Base-by-base conservation (phyloP, 192 early-diverging fungal species). In the Spizellomyces punctatus region DNA sequence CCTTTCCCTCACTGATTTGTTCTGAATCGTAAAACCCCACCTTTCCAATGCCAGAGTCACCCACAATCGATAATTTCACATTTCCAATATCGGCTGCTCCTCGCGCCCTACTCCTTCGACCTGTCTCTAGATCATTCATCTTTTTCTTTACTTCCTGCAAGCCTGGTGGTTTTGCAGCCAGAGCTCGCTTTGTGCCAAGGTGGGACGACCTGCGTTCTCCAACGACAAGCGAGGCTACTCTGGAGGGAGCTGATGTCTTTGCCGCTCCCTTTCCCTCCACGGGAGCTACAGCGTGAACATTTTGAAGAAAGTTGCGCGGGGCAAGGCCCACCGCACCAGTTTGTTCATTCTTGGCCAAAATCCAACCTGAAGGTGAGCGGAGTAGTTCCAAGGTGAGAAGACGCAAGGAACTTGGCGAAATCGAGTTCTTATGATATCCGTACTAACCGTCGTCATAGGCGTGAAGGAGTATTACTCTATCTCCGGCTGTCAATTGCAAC, bases 21-120 rank as follows among this genome's bases (percentile, higher is more conserved):
- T 36, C 27, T 36, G 27, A 36, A 36, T 3, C 27, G 27, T 36
- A 36, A 36, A 36, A 36, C 27, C 27, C 27, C 27, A 81, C 80
- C 80, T 82, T 83, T 65, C 81, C 81, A 16, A 83, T 83, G 10
- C 79, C 79, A 7, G 67, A 64, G 61, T 83, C 81, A 6, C 81
- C 81, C 19, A 66, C 78, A 14, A 83, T 21, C 42, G 59, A 19
- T 44, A 83, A 64, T 52, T 78, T 75, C 16, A 83, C 9, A 10
- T 27, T 47, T 8, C 81, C 81, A 55, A 79, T 69, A 52, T 73
- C 66, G 5, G 76, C 56, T 4, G 54, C 16, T 5, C 17, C 64
- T 14, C 45, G 50, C n/a, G 72, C 63, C 50, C 72, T 65, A n/a
- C 10, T 48, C 10, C 21, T 58, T 17, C 62, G 10, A 8, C 61